Base-by-base conservation (phyloP, 768 basidiomycete genomes). In the Rhodotorula diobovata region DNA sequence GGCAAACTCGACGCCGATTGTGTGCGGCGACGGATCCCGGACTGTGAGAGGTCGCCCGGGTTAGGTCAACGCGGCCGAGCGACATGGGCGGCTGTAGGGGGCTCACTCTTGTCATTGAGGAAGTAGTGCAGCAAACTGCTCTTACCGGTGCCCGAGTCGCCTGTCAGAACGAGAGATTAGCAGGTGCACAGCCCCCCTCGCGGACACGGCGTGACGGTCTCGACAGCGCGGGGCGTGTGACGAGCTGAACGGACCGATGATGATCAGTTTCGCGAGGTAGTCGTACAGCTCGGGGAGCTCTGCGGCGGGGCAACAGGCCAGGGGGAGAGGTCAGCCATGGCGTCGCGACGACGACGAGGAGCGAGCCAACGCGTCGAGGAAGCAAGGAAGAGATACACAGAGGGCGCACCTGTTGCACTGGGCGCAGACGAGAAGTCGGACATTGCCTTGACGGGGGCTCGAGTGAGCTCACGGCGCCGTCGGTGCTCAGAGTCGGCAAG, bases 191-290 rank as follows among this genome's bases (percentile, higher is more conserved):
- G 53, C 32, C 53, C 14, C 53, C 3, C 11, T 4, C 11, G n/a
- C n/a, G n/a, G 51, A 30, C 30, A 10, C 10, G 39, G 39, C 15
- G 39, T 9, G 39, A 41, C 9, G 15, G 39, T 41, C 39, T 15
- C 15, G 39, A n/a, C n/a, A n/a, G n/a, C n/a, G n/a, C n/a, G n/a
- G n/a, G n/a, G n/a, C n/a, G 39, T 41, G 39, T 20, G 23, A 28
- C 20, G 23, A 48, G 0, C n/a, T n/a, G 45, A 9, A 30, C 84
- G 69, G 76, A 91, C 95, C 95, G 77, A 97, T 92, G 76, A 98
- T 87, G 79, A 97, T 96, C 82, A 93, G 93, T 83, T 99, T 99
- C 88, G 97, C 92, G 76, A 99, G 86, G 81, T 96, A 98, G 82
- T 99, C 96, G 32, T 74, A 74, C 7, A 74, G 61, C 43, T 74